A percentile compares a stretch with the other conserved stretches of the same genome.
Evolutionary conservation across 345 rosid species (phyloP).

Genomic region (Eutrema japonicum): DNA sequence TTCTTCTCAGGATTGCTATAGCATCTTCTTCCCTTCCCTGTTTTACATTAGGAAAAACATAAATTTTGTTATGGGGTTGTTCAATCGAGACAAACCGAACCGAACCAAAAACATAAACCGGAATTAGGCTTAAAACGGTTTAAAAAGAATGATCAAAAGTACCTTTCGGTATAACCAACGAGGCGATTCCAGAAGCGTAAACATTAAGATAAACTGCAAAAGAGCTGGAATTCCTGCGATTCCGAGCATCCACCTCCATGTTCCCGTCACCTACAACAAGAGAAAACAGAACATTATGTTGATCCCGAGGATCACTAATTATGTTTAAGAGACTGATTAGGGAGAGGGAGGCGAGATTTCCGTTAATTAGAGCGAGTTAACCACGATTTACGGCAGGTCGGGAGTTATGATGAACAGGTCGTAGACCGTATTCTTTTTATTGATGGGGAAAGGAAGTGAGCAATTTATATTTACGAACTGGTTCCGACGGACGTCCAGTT

Average conservation of each 20-base stretch:
- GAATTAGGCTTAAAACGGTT: neutral
- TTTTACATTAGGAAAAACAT: neutral
- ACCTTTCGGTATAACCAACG: slow-evolving; percentile 93
- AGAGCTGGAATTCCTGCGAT: slow-evolving; percentile 83
- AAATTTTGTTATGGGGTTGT: neutral
- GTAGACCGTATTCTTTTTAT: too few relatives aligned
- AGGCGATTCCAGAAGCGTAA: slow-evolving; percentile 84
- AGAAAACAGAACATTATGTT: slow-evolving; percentile 19
- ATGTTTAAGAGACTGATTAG: too few relatives aligned
- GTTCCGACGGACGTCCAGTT: too few relatives aligned
- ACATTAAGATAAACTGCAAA: slow-evolving; percentile 73
- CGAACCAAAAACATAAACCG: neutral
- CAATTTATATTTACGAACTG: too few relatives aligned
- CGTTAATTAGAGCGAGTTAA: too few relatives aligned
- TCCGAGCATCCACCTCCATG: slow-evolving; percentile 99
- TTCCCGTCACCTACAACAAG: slow-evolving; percentile 58
- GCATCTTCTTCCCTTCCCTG: slow-evolving; percentile 90
- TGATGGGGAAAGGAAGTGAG: too few relatives aligned
- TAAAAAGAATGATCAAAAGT: neutral
- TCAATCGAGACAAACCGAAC: neutral
- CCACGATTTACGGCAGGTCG: too few relatives aligned
- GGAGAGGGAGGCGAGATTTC: too few relatives aligned
- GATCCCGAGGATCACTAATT: too few relatives aligned
- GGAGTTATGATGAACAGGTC: too few relatives aligned
- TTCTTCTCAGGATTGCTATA: slow-evolving; percentile 56